phyloP scores from a whole-genome alignment of 345 rosid species.

The Populus euphratica region DNA sequence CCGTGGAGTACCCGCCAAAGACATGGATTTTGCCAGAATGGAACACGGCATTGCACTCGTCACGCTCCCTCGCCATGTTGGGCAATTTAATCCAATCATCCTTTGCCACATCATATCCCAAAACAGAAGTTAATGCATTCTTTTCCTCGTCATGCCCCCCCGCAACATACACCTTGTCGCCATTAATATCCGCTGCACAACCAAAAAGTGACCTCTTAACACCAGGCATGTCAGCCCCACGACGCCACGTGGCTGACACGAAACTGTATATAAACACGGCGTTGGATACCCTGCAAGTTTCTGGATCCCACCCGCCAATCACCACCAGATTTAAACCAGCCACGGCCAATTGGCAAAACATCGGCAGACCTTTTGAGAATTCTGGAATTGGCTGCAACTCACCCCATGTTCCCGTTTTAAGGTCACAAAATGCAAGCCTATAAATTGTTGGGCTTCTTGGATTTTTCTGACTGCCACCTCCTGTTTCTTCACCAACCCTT shows the following conservation, averaged over 20 bases:
- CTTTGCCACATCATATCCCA: conserved; percentile 53
- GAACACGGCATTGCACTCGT: conserved; percentile 66
- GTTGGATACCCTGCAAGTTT: conserved; percentile 48
- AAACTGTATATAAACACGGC: conserved; percentile 55
- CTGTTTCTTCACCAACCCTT: conserved; percentile 28
- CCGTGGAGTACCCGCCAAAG: conserved; percentile 74
- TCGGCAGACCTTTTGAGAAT: conserved; percentile 44
- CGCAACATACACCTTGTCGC: conserved; percentile 50
- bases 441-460: conserved; percentile 30
- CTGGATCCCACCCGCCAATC: conserved; percentile 76
- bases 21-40: conserved; percentile 60
- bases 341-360: conserved; percentile 55
- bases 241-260: conserved; percentile 53
- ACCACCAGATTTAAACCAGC: conserved; percentile 60
- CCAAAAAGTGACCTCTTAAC: conserved; percentile 55
- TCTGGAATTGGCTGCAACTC: conserved; percentile 56
- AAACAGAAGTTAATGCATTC: conserved; percentile 59
- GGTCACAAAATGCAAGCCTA: conserved; percentile 43
- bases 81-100: conserved; percentile 58
- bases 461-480: no score
- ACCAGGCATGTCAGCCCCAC: conserved; percentile 68
- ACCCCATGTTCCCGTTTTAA: conserved; percentile 51
- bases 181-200: conserved; percentile 53
- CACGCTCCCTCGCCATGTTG: conserved; percentile 69
- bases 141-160: conserved; percentile 78